phyloP scores from a whole-genome alignment of 805 yeast species.

The Clavispora santaluciae region DNA sequence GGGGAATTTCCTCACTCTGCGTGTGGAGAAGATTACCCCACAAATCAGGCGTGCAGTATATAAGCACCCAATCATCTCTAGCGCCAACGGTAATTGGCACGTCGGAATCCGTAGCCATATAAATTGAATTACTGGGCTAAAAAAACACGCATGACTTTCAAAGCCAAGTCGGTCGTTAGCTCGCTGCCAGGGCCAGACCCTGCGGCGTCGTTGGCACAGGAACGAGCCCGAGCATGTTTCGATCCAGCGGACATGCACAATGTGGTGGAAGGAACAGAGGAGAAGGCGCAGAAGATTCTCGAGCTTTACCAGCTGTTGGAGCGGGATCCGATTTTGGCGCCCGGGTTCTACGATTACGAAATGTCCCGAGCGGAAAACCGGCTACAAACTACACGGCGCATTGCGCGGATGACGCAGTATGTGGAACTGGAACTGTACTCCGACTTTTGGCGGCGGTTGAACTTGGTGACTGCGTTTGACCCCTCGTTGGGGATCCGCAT shows the following conservation, averaged over 20 bases:
- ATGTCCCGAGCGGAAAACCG: constrained; percentile 25
- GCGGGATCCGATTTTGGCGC: constrained; percentile 33
- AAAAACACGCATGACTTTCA: constrained; percentile 12
- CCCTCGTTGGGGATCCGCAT: constrained; percentile 37
- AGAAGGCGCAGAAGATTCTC: constrained; percentile 27
- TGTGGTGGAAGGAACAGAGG: constrained; percentile 37
- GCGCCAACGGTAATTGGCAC: not conserved
- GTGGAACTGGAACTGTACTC: constrained; percentile 28
- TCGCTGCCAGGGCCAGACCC: constrained; percentile 30
- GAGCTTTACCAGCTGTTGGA: constrained; percentile 31
- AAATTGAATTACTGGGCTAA: not conserved
- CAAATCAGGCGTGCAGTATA: constrained; percentile 3
- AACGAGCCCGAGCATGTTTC: constrained; percentile 28
- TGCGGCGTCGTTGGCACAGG: constrained; percentile 24
- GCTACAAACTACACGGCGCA: constrained; percentile 29
- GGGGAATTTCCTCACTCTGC: not conserved
- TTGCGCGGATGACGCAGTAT: constrained; percentile 33
- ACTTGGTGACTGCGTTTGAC: constrained; percentile 33
- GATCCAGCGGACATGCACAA: constrained; percentile 37
- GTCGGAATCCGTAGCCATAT: not conserved
- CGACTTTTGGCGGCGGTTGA: constrained; percentile 31
- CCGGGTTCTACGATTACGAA: constrained; percentile 31
- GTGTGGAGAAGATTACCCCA: constrained; percentile 4
- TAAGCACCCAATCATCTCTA: not conserved
- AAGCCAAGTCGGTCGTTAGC: constrained; percentile 20